These are phyloP conservation scores for Dalbergia cultrata DNA, from an alignment of 306 rosid species.

Conservation along the genomic window DNA sequence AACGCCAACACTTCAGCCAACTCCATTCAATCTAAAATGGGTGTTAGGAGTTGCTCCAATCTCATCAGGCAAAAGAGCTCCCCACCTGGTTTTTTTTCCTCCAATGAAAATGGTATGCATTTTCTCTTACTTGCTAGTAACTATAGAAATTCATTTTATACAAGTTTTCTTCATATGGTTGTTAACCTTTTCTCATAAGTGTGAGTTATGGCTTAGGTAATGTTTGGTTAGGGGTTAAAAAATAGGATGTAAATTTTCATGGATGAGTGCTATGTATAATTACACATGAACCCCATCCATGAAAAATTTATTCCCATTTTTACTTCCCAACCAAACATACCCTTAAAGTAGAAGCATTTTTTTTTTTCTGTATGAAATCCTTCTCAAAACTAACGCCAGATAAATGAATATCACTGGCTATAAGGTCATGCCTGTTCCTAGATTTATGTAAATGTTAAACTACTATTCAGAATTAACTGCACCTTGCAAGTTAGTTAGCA, in stretches of 20 bases:
- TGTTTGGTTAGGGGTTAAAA: too few relatives aligned
- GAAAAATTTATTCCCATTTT: too few relatives aligned
- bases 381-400: background rate
- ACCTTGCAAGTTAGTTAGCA: slow-evolving; percentile 14
- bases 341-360: background rate
- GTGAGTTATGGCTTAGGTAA: too few relatives aligned
- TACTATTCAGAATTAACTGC: background rate
- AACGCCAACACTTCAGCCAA: slow-evolving; percentile 45
- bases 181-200: too few relatives aligned
- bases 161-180: background rate
- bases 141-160: background rate
- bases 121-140: slow-evolving; percentile 6
- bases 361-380: background rate
- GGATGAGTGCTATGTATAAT: too few relatives aligned
- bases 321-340: too few relatives aligned
- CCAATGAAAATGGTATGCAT: slow-evolving; percentile 67
- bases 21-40: slow-evolving; percentile 51
- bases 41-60: slow-evolving; percentile 57
- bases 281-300: too few relatives aligned
- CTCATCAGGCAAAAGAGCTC: slow-evolving; percentile 75
- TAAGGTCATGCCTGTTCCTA: background rate
- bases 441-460: background rate
- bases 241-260: too few relatives aligned
- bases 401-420: background rate
- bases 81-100: slow-evolving; percentile 73